phyloP scores from a whole-genome alignment of 1,284 basidiomycete species.

The Phenoliferia sp. region DNA sequence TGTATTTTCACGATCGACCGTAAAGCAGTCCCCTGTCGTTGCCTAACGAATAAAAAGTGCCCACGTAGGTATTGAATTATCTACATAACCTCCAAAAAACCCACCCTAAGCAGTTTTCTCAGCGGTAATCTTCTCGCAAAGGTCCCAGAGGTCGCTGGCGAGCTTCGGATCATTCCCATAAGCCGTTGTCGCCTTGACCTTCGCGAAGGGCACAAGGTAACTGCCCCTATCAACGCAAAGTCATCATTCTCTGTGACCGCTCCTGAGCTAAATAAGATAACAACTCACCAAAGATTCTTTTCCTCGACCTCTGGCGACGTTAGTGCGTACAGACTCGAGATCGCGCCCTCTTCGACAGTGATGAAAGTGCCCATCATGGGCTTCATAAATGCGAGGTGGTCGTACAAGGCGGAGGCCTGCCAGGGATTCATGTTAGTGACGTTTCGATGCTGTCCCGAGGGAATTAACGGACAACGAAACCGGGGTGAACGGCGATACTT shows the following conservation, averaged over 20 bases:
- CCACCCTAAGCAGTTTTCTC: too few species aligned
- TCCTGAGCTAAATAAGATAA: background rate
- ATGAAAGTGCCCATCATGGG: conserved; percentile 9
- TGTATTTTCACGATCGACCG: too few species aligned
- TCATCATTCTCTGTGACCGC: background rate
- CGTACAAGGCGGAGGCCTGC: conserved; percentile 13
- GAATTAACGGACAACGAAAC: conserved; percentile 13
- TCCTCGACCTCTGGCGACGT: conserved; percentile 19
- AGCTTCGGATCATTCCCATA: conserved; percentile 13
- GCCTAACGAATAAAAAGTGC: too few species aligned
- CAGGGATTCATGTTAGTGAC: background rate
- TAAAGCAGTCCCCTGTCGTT: too few species aligned
- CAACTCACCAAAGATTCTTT: conserved; percentile 17
- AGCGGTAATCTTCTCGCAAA: conserved; percentile 4
- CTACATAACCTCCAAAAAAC: too few species aligned
- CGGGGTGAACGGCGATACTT: conserved; percentile 18
- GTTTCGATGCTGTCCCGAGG: background rate
- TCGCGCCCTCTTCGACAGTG: conserved; percentile 10
- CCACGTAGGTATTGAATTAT: too few species aligned
- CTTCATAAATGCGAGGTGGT: background rate
- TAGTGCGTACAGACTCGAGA: conserved; percentile 12
- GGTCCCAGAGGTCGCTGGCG: conserved; percentile 12
- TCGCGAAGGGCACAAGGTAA: conserved; percentile 18
- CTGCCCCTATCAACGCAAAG: conserved; percentile 8
- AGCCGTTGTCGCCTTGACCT: conserved; percentile 8